Conservation (phyloP, 1,139 yeast species). For the Yamadazyma aaseri region DNA sequence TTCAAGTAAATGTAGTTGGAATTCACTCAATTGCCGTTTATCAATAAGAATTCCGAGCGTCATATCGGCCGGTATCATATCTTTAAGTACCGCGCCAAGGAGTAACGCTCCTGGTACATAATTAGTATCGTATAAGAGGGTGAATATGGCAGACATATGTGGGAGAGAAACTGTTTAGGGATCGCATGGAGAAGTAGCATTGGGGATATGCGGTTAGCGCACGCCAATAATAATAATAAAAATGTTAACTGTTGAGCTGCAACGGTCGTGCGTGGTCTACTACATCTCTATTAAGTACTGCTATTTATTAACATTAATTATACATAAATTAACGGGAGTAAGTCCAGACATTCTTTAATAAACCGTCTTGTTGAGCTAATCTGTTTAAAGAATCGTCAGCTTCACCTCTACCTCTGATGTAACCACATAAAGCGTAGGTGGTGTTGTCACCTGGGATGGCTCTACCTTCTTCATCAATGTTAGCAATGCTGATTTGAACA, state of each 20-base stretch:
- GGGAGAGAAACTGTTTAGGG: too few species aligned
- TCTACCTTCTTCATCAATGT: slow-evolving; percentile 89
- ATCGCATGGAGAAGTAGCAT: too few species aligned
- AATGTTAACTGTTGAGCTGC: too few species aligned
- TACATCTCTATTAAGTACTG: too few species aligned
- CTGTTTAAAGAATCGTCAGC: slow-evolving; percentile 99
- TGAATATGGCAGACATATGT: slow-evolving; percentile 49
- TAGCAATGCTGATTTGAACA: slow-evolving; percentile 69
- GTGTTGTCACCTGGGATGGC: slow-evolving; percentile 89
- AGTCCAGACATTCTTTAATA: slow-evolving; percentile 97
- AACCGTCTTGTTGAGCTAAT: slow-evolving; percentile 98
- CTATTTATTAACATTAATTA: slow-evolving; percentile 20
- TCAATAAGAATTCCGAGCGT: slow-evolving; percentile 39
- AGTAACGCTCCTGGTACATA: slow-evolving; percentile 80
- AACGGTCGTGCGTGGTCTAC: too few species aligned
- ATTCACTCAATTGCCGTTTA: slow-evolving; percentile 22
- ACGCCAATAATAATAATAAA: too few species aligned
- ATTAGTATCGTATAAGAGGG: slow-evolving; percentile 61
- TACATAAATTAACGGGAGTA: slow-evolving; percentile 85
- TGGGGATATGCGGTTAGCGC: too few species aligned
- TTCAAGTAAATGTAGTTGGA: slow-evolving; percentile 28
- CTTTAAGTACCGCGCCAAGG: slow-evolving; percentile 43
- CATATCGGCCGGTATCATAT: slow-evolving; percentile 13
- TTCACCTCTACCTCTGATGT: slow-evolving; percentile 79
- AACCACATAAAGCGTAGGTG: slow-evolving; percentile 97